Conservation (phyloP, 2,329 filamentous ascomycete genomes). For the Phialophora macrospora region DNA sequence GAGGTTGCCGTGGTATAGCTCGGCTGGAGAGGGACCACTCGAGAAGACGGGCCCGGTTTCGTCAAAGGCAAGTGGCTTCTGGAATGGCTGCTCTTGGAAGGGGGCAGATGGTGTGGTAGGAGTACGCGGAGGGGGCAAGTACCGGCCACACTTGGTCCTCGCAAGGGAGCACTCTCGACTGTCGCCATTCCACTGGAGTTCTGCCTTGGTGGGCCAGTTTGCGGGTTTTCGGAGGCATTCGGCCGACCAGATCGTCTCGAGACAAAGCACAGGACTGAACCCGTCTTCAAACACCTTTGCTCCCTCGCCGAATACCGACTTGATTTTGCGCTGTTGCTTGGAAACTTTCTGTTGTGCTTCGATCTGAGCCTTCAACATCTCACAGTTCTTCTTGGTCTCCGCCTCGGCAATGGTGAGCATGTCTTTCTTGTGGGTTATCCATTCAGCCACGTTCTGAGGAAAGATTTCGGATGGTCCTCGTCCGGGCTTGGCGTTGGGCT, state of each 20-base stretch:
- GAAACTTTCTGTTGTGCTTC: slow-evolving; percentile 25
- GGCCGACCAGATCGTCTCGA: slow-evolving; percentile 32
- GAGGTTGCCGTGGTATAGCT: slow-evolving; percentile 24
- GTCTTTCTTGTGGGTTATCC: slow-evolving; percentile 29
- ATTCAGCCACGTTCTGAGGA: slow-evolving; percentile 29
- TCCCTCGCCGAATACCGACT: slow-evolving; percentile 26
- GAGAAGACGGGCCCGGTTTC: slow-evolving; percentile 29
- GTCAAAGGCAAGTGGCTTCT: slow-evolving; percentile 22
- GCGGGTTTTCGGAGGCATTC: slow-evolving; percentile 20
- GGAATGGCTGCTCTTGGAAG: slow-evolving; percentile 28
- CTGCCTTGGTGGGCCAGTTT: slow-evolving; percentile 27
- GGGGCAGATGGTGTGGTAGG: slow-evolving; percentile 9
- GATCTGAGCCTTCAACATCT: slow-evolving; percentile 28
- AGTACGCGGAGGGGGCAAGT: slow-evolving; percentile 30
- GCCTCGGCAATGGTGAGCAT: slow-evolving; percentile 23
- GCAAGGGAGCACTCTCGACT: slow-evolving; percentile 24
- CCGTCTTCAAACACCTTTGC: slow-evolving; percentile 34
- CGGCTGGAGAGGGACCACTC: slow-evolving; percentile 26
- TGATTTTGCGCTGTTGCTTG: slow-evolving; percentile 29
- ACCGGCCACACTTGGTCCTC: slow-evolving; percentile 27
- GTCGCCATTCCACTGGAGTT: slow-evolving; percentile 33
- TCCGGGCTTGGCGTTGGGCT: slow-evolving; percentile 23
- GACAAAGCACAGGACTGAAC: slow-evolving; percentile 27
- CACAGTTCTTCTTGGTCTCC: slow-evolving; percentile 23
- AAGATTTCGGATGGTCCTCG: slow-evolving; percentile 25